Evolutionary conservation across 2,329 filamentous ascomycete genomes (phyloP), one percentile per base, ranked within the genome.

Genomic region (Esteya vermicola): DNA sequence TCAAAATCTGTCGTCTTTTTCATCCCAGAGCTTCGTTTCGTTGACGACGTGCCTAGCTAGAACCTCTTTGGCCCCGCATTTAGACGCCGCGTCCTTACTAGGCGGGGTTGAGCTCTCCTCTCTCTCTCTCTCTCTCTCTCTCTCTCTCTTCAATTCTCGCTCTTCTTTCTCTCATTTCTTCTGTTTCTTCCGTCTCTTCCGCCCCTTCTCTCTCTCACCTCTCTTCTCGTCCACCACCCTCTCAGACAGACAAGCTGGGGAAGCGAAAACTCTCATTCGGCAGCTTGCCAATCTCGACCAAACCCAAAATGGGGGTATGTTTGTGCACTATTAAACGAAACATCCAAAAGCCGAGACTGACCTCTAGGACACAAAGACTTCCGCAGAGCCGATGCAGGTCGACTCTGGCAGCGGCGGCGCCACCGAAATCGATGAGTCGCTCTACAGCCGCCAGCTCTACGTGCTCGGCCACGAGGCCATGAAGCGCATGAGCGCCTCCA

Each of bases 401-500:
- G 75, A 79, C 59, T 70, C 73, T 27, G 35, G 19, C 5, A 23
- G 16, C 6, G 30, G 22, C 36, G 57, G 67, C 30, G 70, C 67
- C 48, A 60, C 56, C 55, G 75, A 79, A 47, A 82, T 82, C 64
- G 78, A 82, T 51, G 78, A 82, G 57, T 78, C 76, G 41, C 74
- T 82, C 51, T 82, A 82, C 66, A 81, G 77, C 57, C 71, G 78
- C 56, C 78, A 82, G 62, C 77, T 82, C 51, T 81, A 81, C 55
- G 78, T 81, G 45, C 59, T 80, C 38, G 76, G 76, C 47, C 76
- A 81, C 53, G 76, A 80, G 61, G 91, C 91, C 49, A 98, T 98
- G 91, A 96, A 93, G 72, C 86, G 91, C 54, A 98, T 98, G 91
- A 77, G 88, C 54, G 84, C 86, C 46, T 96, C 91, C 41, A 93